These are phyloP conservation scores for Ophiognomonia clavigignenti-juglandacearum DNA, from an alignment of 2,329 filamentous ascomycete genomes.

Conservation along the genomic window DNA sequence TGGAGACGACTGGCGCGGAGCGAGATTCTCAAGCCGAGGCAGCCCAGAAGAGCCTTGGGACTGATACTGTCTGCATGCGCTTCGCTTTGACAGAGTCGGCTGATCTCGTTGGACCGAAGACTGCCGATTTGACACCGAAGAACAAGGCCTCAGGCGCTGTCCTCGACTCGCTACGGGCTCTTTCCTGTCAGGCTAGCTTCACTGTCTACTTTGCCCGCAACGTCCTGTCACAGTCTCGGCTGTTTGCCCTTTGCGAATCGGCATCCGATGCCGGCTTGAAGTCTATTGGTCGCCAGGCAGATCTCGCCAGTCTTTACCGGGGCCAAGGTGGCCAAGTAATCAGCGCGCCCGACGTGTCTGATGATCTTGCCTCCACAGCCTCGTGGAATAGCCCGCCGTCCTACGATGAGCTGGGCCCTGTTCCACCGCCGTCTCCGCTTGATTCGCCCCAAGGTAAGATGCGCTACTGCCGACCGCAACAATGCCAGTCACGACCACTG, in stretches of 20 bases:
- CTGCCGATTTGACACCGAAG: conserved; percentile 2
- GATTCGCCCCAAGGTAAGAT: not conserved
- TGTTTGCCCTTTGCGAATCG: not conserved
- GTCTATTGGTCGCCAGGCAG: conserved; percentile 7
- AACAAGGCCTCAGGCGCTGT: conserved; percentile 1
- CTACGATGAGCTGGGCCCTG: conserved; percentile 7
- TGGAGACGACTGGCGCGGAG: not conserved
- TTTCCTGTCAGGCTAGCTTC: not conserved
- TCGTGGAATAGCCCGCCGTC: not conserved
- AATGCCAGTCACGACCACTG: not conserved
- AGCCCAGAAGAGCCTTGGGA: conserved; percentile 4
- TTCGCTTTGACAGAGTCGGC: not conserved
- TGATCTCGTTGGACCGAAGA: conserved; percentile 2
- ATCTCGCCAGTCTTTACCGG: conserved; percentile 4
- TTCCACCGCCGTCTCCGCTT: conserved; percentile 1
- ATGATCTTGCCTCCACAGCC: not conserved
- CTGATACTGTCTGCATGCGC: conserved; percentile 1
- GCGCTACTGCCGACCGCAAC: not conserved
- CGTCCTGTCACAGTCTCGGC: not conserved
- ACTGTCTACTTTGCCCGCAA: not conserved
- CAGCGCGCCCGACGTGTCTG: not conserved
- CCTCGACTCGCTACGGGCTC: not conserved
- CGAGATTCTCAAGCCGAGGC: not conserved
- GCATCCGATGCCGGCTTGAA: not conserved
- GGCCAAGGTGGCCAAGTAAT: conserved; percentile 8